phyloP scores from a whole-genome alignment of 2,329 filamentous ascomycete genomes.

The Teratosphaeria epicoccoides region DNA sequence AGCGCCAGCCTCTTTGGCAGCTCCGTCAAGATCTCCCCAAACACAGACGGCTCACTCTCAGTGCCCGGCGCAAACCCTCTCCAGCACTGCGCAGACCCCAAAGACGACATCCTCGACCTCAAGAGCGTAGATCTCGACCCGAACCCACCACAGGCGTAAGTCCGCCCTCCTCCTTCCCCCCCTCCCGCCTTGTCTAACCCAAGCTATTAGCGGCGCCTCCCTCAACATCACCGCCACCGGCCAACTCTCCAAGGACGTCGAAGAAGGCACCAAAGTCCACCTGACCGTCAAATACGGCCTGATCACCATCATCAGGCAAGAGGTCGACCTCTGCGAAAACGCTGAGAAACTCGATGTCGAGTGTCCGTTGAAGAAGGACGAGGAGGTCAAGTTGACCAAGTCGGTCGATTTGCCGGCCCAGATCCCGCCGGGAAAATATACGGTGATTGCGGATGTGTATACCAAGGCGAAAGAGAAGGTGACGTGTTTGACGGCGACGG shows the following conservation, averaged over 20 bases:
- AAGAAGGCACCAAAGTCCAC: conserved; percentile 68
- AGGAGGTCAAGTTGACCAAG: conserved; percentile 57
- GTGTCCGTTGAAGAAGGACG: conserved; percentile 73
- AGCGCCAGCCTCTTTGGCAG: conserved; percentile 15
- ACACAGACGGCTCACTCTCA: conserved; percentile 41
- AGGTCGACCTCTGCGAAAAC: conserved; percentile 79
- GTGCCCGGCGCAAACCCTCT: conserved; percentile 82
- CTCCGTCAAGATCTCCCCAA: conserved; percentile 9
- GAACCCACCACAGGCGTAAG: conserved; percentile 77
- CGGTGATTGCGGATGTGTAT: conserved; percentile 75
- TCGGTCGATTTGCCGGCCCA: conserved; percentile 72
- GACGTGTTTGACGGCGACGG: conserved; percentile 72
- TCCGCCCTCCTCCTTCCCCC: background rate
- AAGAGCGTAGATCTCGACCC: conserved; percentile 69
- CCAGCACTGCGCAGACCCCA: conserved; percentile 62
- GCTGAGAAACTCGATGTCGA: conserved; percentile 76
- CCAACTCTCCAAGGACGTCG: conserved; percentile 59
- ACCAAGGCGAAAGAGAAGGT: conserved; percentile 63
- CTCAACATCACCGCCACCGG: conserved; percentile 73
- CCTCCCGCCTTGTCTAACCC: conserved; percentile 5
- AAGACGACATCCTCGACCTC: conserved; percentile 62
- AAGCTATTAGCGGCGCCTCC: conserved; percentile 54
- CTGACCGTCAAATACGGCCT: conserved; percentile 88
- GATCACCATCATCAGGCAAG: conserved; percentile 75
- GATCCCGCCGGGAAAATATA: conserved; percentile 87